phyloP scores from a whole-genome alignment of 257 asterid genomes.

The Cruciata laevipes region DNA sequence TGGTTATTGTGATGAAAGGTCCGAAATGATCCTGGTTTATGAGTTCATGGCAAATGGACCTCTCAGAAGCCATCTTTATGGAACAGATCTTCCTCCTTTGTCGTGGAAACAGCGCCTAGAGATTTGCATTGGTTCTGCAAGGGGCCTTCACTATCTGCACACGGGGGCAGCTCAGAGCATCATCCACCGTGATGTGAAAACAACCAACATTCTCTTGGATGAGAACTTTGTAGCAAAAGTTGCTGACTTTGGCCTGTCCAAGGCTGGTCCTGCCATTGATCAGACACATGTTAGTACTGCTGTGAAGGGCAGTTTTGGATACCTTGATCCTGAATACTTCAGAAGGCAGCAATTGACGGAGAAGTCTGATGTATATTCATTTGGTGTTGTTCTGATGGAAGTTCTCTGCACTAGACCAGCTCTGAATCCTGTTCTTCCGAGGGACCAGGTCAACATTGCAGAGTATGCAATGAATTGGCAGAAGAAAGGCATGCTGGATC shows the following conservation, averaged over 20 bases:
- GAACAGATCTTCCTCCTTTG: conserved; percentile 41
- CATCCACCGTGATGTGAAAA: conserved; percentile 45
- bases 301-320: conserved; percentile 44
- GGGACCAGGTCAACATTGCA: conserved; percentile 46
- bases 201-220: conserved; percentile 43
- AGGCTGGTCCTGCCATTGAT: conserved; percentile 43
- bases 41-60: conserved; percentile 51
- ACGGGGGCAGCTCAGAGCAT: conserved; percentile 48
- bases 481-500: conserved; percentile 40
- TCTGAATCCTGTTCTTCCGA: conserved; percentile 39
- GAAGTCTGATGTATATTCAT: conserved; percentile 45
- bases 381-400: conserved; percentile 47
- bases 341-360: conserved; percentile 47
- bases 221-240: conserved; percentile 44
- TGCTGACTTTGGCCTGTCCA: conserved; percentile 47
- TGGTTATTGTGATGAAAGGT: conserved; percentile 44
- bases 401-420: conserved; percentile 49
- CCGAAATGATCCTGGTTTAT: conserved; percentile 45
- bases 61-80: conserved; percentile 44
- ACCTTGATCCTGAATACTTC: conserved; percentile 48
- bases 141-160: conserved; percentile 46
- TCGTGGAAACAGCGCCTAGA: conserved; percentile 45
- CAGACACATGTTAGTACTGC: conserved; percentile 50
- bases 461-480: conserved; percentile 52
- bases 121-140: conserved; percentile 45